Base-by-base conservation (phyloP, 2,329 filamentous ascomycete species). In the Colletotrichum sp. region DNA sequence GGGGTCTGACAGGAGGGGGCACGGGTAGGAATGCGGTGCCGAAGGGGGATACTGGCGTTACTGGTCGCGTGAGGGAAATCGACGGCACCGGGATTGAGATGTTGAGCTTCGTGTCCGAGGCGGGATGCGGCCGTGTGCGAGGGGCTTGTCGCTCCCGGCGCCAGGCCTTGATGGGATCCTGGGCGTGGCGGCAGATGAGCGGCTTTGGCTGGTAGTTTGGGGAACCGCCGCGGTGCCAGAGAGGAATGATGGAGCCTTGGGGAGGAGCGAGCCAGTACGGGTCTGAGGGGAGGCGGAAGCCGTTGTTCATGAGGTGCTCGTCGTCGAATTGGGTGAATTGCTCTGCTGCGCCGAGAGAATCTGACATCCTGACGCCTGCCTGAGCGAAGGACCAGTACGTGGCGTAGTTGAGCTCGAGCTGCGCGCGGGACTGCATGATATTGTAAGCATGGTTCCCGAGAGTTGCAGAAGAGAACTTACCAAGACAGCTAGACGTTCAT, bases 361-460 rank as follows among this genome's bases (percentile, higher is more conserved):
- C 74, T 21, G 74, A 76, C 71, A 76, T 76, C 8, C 74, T 73
- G 10, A 76, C 65, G 49, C 74, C 70, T 9, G 74, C 71, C 49
- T 76, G 74, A 36, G 74, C 74, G 28, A 74, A 76, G 59, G 74
- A 76, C 70, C 71, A 76, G 49, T 68, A 76, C 6, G 74, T 52
- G 59, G 74, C 74, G 57, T 76, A 76, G 59, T 76, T 76, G 71
- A 76, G 74, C 71, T 76, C 74, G 32, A 76, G 49, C n/a, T 76
- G 74, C 18, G 74, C 74, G 60, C 74, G 74, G 9, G 74, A 76
- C 74, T 76, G 24, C 60, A 57, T 28, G 32, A 24, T 52, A 10
- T 8, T 55, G 65, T 76, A 24, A 76, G 71, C 18, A 49, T 13
- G 26, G 9, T 39, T 7, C 36, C 4, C n/a, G 21, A n/a, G 24